These are phyloP conservation scores for Pleomassaria siparia DNA, from an alignment of 2,329 filamentous ascomycete genomes.

Conservation along the genomic window DNA sequence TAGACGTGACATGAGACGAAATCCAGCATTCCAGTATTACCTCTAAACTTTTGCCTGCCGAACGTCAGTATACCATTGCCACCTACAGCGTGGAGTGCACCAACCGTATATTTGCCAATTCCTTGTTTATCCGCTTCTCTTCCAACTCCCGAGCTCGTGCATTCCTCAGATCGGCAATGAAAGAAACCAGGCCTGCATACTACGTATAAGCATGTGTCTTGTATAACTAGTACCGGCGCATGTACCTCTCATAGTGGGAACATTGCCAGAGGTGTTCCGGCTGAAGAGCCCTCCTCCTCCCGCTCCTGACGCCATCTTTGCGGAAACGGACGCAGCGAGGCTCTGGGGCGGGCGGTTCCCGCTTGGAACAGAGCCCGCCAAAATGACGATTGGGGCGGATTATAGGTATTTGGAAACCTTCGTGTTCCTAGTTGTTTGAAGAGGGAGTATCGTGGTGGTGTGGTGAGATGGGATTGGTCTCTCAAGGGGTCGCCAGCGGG, in stretches of 20 bases:
- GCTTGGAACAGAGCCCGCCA: conserved; percentile 31
- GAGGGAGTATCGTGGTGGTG: conserved; percentile 17
- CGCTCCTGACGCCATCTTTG: conserved; percentile 42
- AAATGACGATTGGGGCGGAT: conserved; percentile 19
- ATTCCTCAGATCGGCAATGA: conserved; percentile 95
- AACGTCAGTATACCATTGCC: conserved; percentile 25
- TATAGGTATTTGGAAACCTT: conserved; percentile 5
- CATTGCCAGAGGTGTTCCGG: conserved; percentile 45
- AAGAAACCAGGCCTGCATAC: conserved; percentile 78
- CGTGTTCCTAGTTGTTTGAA: conserved; percentile 5
- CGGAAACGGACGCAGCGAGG: conserved; percentile 25
- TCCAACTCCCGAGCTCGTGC: conserved; percentile 92
- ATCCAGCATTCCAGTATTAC: conserved; percentile 35
- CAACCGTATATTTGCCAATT: conserved; percentile 91
- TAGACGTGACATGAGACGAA: conserved; percentile 8
- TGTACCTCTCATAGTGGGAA: conserved; percentile 45
- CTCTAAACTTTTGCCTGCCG: conserved; percentile 87
- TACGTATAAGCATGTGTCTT: conserved; percentile 15
- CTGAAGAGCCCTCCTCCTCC: conserved; percentile 44
- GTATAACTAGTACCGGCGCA: neutral
- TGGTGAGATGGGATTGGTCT: conserved; percentile 12
- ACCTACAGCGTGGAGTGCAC: conserved; percentile 29
- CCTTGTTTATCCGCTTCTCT: conserved; percentile 99
- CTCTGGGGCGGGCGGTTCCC: conserved; percentile 35
- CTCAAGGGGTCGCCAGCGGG: conserved; percentile 24